phyloP scores from a whole-genome alignment of 345 rosid genomes.

The Hibiscus tridactylites region DNA sequence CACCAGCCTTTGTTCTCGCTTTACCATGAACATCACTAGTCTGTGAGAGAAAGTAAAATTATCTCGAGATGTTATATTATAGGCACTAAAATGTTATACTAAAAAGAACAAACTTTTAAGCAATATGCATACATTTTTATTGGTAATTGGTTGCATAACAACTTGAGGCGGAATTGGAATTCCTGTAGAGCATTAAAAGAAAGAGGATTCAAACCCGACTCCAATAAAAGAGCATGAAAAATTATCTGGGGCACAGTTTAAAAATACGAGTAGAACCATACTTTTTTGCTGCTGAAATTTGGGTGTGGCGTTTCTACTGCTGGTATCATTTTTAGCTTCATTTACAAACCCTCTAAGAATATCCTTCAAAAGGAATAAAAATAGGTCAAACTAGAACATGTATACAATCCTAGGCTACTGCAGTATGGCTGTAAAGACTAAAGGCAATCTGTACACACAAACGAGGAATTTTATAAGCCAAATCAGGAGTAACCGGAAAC shows the following conservation, averaged over 20 bases:
- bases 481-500: not conserved
- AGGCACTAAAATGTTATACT: not conserved
- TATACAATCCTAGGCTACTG: not conserved
- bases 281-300: slow-evolving; percentile 25
- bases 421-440: not conserved
- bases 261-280: slow-evolving; percentile 12
- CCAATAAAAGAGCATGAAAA: slow-evolving; percentile 1
- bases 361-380: slow-evolving; percentile 25
- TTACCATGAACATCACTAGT: slow-evolving; percentile 17
- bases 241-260: not conserved
- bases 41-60: slow-evolving; percentile 31
- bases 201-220: not conserved
- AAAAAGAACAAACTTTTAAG: not conserved
- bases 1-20: slow-evolving; percentile 14
- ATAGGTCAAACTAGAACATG: not conserved
- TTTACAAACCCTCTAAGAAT: slow-evolving; percentile 10
- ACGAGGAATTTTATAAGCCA: not conserved
- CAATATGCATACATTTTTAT: slow-evolving; percentile 28
- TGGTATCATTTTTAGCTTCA: slow-evolving; percentile 28
- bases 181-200: slow-evolving; percentile 23
- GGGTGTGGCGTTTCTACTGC: slow-evolving; percentile 4
- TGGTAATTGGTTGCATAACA: slow-evolving; percentile 16
- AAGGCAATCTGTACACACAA: not conserved
- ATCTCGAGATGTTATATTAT: slow-evolving; percentile 1
- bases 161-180: slow-evolving; percentile 14